phyloP scores from a whole-genome alignment of 164 flowering plant genomes.

The Litsea cubeba region DNA sequence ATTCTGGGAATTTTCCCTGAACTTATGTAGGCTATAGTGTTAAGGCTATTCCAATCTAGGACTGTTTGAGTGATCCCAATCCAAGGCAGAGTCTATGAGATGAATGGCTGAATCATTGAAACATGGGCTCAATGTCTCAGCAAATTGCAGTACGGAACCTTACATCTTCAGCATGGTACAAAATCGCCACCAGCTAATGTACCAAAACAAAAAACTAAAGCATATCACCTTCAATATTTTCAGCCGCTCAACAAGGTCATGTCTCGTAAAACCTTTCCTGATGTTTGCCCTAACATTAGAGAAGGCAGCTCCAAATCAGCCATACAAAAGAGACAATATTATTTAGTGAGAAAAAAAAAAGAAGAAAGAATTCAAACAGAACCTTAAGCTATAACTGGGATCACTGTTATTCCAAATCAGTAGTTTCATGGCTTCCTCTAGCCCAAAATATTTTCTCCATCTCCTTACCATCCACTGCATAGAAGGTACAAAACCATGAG shows the following conservation, averaged over 20 bases:
- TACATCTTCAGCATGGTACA: neutral
- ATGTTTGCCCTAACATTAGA: constrained; percentile 60
- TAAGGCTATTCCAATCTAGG: neutral
- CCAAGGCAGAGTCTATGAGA: neutral
- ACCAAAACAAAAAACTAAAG: neutral
- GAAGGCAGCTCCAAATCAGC: constrained; percentile 14
- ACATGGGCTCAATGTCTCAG: neutral
- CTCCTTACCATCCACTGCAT: constrained; percentile 94
- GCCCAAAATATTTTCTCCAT: constrained; percentile 70
- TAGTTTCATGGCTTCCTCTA: constrained; percentile 60
- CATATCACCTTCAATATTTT: constrained; percentile 49
- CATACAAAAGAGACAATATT: constrained; percentile 3
- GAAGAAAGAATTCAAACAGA: constrained; percentile 2
- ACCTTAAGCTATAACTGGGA: constrained; percentile 84
- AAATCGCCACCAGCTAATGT: neutral
- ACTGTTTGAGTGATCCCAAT: too few species aligned
- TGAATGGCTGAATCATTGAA: neutral
- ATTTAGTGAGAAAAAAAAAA: neutral
- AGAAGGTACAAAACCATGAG: constrained; percentile 8
- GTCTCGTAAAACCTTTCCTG: constrained; percentile 57
- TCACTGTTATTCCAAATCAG: constrained; percentile 83
- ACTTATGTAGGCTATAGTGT: neutral
- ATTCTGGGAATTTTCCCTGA: too few species aligned
- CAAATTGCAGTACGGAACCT: neutral
- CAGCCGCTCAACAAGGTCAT: constrained; percentile 59